Evolutionary conservation across 2,329 filamentous ascomycete genomes (phyloP).

Genomic region (Penicillium brevicompactum): DNA sequence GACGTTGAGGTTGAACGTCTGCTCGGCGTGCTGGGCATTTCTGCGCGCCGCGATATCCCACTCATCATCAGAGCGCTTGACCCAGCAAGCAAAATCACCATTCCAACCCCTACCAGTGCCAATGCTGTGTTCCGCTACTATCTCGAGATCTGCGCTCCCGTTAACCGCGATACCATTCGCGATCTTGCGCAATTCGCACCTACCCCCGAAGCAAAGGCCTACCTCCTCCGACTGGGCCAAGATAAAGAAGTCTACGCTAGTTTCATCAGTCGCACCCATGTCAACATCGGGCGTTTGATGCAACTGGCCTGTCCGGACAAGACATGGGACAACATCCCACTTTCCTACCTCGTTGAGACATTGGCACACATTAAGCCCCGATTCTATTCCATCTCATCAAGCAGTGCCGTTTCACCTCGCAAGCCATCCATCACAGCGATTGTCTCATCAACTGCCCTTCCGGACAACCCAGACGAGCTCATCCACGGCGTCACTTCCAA

Average conservation of each 20-base stretch:
- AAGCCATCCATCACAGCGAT: conserved; percentile 76
- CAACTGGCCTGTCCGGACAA: conserved; percentile 66
- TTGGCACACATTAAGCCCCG: conserved; percentile 85
- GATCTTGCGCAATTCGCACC: conserved; percentile 82
- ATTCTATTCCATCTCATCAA: conserved; percentile 93
- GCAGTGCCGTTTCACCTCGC: conserved; percentile 49
- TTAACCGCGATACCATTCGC: conserved; percentile 88
- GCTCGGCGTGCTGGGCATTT: conserved; percentile 69
- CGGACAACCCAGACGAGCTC: conserved; percentile 67
- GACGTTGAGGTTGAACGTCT: conserved; percentile 83
- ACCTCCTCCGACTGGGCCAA: conserved; percentile 77
- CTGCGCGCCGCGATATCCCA: conserved; percentile 25
- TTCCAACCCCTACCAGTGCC: conserved; percentile 87
- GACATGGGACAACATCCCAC: conserved; percentile 77
- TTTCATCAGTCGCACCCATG: conserved; percentile 71
- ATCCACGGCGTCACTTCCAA: conserved; percentile 92
- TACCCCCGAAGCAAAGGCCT: conserved; percentile 72
- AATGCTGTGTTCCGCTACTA: conserved; percentile 86
- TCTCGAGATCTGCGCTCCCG: conserved; percentile 86
- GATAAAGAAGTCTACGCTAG: conserved; percentile 86
- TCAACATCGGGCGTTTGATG: conserved; percentile 58
- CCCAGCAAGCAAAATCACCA: conserved; percentile 76
- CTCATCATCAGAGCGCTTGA: conserved; percentile 62
- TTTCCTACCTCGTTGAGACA: conserved; percentile 85
- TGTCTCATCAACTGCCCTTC: conserved; percentile 74